These are phyloP conservation scores for Aureobasidium musti DNA, from an alignment of 2,329 filamentous ascomycete species.

Conservation along the genomic window DNA sequence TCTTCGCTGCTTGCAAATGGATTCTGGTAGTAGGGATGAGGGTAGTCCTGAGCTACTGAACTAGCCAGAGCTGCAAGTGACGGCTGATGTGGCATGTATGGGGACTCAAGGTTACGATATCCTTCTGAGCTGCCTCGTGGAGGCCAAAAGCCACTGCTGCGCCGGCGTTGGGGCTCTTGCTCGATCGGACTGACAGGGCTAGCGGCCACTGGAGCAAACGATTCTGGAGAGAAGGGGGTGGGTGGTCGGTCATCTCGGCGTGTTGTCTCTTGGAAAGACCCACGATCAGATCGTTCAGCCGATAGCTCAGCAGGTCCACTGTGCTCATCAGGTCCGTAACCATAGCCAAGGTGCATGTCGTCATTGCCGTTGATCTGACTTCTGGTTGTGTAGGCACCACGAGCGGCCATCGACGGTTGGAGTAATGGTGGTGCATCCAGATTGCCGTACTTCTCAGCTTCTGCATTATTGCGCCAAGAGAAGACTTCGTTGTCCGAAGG, in stretches of 20 bases:
- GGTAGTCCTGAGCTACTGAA: slow-evolving; percentile 16
- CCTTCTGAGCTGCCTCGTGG: slow-evolving; percentile 14
- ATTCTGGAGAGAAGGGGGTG: slow-evolving; percentile 20
- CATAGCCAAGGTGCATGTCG: slow-evolving; percentile 4
- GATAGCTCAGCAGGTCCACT: slow-evolving; percentile 20
- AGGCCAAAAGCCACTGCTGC: slow-evolving; percentile 19
- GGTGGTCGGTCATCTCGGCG: background rate
- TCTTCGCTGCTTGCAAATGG: slow-evolving; percentile 29
- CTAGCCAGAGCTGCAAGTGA: slow-evolving; percentile 7
- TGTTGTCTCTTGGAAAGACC: background rate
- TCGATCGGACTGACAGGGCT: slow-evolving; percentile 19
- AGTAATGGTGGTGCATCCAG: slow-evolving; percentile 13
- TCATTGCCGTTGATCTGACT: slow-evolving; percentile 7
- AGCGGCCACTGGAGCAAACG: background rate
- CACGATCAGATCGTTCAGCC: slow-evolving; percentile 10
- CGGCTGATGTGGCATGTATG: background rate
- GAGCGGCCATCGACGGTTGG: slow-evolving; percentile 5
- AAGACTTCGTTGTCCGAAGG: slow-evolving; percentile 10
- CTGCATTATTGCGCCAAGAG: slow-evolving; percentile 9
- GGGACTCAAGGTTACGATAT: background rate
- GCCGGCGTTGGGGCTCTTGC: slow-evolving; percentile 10
- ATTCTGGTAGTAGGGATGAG: slow-evolving; percentile 26
- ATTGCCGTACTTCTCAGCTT: slow-evolving; percentile 20
- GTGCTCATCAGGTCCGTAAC: background rate
- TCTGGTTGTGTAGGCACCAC: background rate